Base-by-base conservation (phyloP, 805 yeast genomes). In the Starmerella stellata region DNA sequence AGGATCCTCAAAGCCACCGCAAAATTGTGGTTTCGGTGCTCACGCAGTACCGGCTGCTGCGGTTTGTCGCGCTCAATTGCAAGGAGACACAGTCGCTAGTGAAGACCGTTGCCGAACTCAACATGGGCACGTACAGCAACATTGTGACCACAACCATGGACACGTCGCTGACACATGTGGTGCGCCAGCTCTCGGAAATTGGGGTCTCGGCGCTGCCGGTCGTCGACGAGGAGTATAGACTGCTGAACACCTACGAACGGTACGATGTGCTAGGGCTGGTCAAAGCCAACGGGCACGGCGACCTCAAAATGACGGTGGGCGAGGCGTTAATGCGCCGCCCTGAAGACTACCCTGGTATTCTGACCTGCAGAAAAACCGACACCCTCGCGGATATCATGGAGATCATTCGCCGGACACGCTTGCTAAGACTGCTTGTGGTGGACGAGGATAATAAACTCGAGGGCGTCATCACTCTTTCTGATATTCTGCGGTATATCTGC, bases 261-360 rank as follows among this genome's bases (percentile, higher is more conserved):
- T 92, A 82, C 25, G 99, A 90, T 60, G 92, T 90, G 2, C 64
- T 90, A 49, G 80, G 94, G 0, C 64, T 90, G 49, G 82, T 90
- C 42, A 87, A 85, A 58, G 94, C 95, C 30, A 44, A 45, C 35
- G 95, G 95, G 4, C 75, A 83, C 54, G 83, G 87, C 53, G 96
- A 90, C 58, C 63, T 87, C 44, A 78, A 83, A 30, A 64, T 90
- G 48, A 76, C 87, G 42, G 95, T 90, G 3, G 99, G 98, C 3
- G 95, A 90, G 58, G 96, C 96, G 0, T 64, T 90, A 38, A 72
- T 90, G 74, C 74, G 93, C 59, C 67, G 94, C 54, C 75, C 93
- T 3, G 95, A 85, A 49, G 95, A 90, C 55, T 90, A 87, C 52
- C 96, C 90, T 59, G 98, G 99, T 42, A 96, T 90, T 13, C 81